phyloP scores from a whole-genome alignment of 139 green algal genomes.

The Closterium sp. region DNA sequence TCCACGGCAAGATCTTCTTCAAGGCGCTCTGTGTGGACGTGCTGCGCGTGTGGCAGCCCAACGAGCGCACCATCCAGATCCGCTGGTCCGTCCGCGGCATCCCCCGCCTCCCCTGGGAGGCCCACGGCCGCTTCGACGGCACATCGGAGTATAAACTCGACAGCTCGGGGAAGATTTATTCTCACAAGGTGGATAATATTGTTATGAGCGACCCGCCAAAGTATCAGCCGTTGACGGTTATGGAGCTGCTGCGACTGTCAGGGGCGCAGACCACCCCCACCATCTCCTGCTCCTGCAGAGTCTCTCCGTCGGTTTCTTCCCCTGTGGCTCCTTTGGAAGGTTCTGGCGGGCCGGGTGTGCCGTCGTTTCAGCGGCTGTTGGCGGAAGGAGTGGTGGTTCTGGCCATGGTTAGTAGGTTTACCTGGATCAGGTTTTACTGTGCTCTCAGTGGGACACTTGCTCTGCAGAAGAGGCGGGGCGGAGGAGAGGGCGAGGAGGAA shows the following conservation, averaged over 20 bases:
- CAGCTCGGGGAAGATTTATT: slow-evolving; percentile 75
- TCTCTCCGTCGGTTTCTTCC: slow-evolving; percentile 84
- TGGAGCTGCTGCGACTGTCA: slow-evolving; percentile 54
- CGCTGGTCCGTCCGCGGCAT: slow-evolving; percentile 85
- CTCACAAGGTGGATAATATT: slow-evolving; percentile 84
- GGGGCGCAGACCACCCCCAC: slow-evolving; percentile 25
- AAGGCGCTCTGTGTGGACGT: slow-evolving; percentile 78
- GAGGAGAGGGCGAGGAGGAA: slow-evolving; percentile 85
- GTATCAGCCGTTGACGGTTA: slow-evolving; percentile 25
- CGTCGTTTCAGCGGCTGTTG: not conserved
- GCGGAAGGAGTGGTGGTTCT: not conserved
- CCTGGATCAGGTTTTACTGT: slow-evolving; percentile 84
- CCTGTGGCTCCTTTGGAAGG: slow-evolving; percentile 75
- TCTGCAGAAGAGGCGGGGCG: slow-evolving; percentile 74
- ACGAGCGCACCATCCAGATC: slow-evolving; percentile 77
- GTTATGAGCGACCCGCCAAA: slow-evolving; percentile 70
- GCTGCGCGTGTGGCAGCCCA: slow-evolving; percentile 86
- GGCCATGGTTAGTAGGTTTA: slow-evolving; percentile 53
- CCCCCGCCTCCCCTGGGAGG: slow-evolving; percentile 83
- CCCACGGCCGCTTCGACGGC: slow-evolving; percentile 78
- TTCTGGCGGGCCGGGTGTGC: slow-evolving; percentile 89
- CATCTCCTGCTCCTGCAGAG: not conserved
- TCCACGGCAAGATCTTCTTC: slow-evolving; percentile 90
- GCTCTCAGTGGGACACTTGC: slow-evolving; percentile 77
- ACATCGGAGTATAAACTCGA: slow-evolving; percentile 91